A percentile compares a stretch with the other conserved stretches of the same genome.
phyloP scores from a whole-genome alignment of 768 basidiomycete genomes.

The Boletus speciosus region DNA sequence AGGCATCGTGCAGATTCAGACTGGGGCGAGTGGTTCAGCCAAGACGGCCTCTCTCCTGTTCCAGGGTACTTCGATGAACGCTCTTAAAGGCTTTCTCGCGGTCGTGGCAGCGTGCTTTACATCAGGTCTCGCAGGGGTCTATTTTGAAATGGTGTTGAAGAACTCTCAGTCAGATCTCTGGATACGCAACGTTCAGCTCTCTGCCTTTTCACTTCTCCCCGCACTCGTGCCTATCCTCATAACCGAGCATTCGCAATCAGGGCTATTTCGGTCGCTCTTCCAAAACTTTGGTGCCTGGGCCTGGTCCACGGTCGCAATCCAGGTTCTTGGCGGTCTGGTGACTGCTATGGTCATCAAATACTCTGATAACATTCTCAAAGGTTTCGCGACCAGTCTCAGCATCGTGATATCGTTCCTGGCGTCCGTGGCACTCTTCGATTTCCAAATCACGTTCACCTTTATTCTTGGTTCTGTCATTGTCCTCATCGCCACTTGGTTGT shows the following conservation, averaged over 20 bases:
- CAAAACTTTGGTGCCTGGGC: conserved; percentile 88
- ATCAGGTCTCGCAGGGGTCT: conserved; percentile 93
- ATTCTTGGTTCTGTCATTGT: conserved; percentile 81
- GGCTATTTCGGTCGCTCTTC: conserved; percentile 57
- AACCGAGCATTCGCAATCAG: conserved; percentile 38
- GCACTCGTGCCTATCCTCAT: conserved; percentile 77
- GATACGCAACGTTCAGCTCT: conserved; percentile 96
- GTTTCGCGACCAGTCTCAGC: conserved; percentile 91
- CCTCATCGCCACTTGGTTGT: conserved; percentile 86
- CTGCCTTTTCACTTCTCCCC: conserved; percentile 89
- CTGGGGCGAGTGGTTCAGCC: conserved; percentile 26
- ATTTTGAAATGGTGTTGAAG: conserved; percentile 98
- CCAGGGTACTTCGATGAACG: conserved; percentile 63
- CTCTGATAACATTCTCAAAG: conserved; percentile 87
- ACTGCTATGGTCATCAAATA: conserved; percentile 96
- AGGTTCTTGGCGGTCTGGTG: conserved; percentile 88
- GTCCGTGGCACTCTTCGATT: conserved; percentile 86
- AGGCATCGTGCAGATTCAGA: conserved; percentile 84
- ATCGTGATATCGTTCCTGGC: conserved; percentile 95
- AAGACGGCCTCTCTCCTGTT: conserved; percentile 31
- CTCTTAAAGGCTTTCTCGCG: conserved; percentile 83
- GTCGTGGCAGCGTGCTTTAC: conserved; percentile 91
- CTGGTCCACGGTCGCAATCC: conserved; percentile 83
- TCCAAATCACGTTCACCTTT: conserved; percentile 83
- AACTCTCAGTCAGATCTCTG: conserved; percentile 86